Evolutionary conservation across 345 rosid genomes (phyloP).

Genomic region (Citrus inodora): DNA sequence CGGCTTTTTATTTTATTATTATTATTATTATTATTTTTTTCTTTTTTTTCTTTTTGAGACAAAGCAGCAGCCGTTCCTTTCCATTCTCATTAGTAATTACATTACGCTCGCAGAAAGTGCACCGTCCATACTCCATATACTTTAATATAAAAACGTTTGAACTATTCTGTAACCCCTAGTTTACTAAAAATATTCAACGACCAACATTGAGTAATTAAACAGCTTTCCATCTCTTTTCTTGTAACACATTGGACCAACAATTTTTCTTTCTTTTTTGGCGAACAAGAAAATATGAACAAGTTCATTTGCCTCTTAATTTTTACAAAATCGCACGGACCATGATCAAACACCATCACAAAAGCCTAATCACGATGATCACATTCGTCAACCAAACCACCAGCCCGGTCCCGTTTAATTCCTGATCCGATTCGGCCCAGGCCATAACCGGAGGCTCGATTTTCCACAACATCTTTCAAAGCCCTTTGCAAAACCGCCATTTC

Average conservation of each 20-base stretch:
- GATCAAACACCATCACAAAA: background rate
- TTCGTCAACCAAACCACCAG: background rate
- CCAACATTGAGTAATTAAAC: too few species aligned
- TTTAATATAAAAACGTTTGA: too few species aligned
- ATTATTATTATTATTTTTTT: too few species aligned
- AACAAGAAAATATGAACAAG: background rate
- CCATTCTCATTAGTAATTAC: background rate
- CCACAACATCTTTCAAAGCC: slow-evolving; percentile 40
- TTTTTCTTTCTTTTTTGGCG: background rate
- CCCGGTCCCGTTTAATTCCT: background rate
- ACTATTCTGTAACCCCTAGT: too few species aligned
- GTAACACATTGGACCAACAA: background rate
- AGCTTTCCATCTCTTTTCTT: background rate
- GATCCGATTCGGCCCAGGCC: slow-evolving; percentile 21
- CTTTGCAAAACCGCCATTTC: slow-evolving; percentile 26
- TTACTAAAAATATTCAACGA: too few species aligned
- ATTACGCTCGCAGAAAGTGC: too few species aligned
- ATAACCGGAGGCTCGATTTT: slow-evolving; percentile 27
- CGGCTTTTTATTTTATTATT: too few species aligned
- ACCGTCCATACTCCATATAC: too few species aligned
- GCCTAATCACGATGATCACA: background rate
- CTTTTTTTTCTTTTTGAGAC: too few species aligned
- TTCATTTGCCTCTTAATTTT: background rate
- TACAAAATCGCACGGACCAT: background rate
- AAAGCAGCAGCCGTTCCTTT: too few species aligned